Evolutionary conservation across 164 flowering plant genomes (phyloP), one percentile per base, ranked within the genome.

Genomic region (Pachysandra terminalis): DNA sequence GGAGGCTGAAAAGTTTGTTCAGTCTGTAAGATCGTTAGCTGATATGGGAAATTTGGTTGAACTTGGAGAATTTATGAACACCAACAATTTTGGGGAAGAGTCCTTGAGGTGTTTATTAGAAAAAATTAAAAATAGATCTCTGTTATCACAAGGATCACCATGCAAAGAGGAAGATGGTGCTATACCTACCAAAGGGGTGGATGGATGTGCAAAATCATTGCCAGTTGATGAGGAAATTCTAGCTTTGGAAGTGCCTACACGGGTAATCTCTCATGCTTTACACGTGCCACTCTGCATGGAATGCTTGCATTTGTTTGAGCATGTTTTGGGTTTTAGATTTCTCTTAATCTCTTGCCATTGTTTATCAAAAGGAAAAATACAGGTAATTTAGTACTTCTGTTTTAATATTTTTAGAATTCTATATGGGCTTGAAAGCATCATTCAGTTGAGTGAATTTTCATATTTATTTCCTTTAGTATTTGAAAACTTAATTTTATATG

Each of bases 261-360:
- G 83, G 86, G 89, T 84, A 73, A 45, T 32, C 17, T 65, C 22
- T 58, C 55, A 26, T 55, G 59, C 48, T 67, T 1, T 55, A n/a
- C 65, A n/a, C 3, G 9, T 40, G 14, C 37, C 5, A 19, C 16
- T 45, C 41, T 60, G 23, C 45, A 40, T 17, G 41, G 41, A 13
- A 52, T 61, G 35, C 24, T 48, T 53, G 0, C 26, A 28, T 53
- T 21, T 52, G 52, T 22, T 22, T 69, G 54, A 49, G 16, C 32
- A 32, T 54, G 37, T 41, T 68, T 28, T 14, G 5, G 24, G 24
- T 24, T 27, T 26, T 26, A 1, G 61, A 6, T 0, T 16, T 26
- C 26, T 17, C 19, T 27, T 58, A 17, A 27, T 32, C 25, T 57
- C 3, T n/a, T n/a, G 14, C n/a, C 61, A 58, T 32, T 58, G n/a